These are phyloP conservation scores for Obelidium mucronatum DNA, from an alignment of 192 early-diverging fungal genomes.

Conservation along the genomic window DNA sequence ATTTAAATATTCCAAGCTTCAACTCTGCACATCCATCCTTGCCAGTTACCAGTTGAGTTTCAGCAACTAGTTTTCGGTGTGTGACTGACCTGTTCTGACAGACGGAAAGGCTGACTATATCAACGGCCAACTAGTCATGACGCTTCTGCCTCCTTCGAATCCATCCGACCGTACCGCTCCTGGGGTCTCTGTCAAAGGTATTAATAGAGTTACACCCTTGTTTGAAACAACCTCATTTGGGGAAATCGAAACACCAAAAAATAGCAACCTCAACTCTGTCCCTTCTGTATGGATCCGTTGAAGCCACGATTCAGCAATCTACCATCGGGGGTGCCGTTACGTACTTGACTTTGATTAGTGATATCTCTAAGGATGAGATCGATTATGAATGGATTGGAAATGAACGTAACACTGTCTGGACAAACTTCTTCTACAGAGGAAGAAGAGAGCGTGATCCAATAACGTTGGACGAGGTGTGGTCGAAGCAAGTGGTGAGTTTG, in stretches of 20 bases:
- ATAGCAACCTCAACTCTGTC: constrained; percentile 10
- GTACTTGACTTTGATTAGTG: constrained; percentile 7
- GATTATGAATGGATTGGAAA: constrained; percentile 32
- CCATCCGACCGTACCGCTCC: background rate
- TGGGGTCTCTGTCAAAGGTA: constrained; percentile 5
- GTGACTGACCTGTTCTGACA: no score
- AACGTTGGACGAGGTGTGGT: constrained; percentile 20
- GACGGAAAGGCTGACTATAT: constrained; percentile 15
- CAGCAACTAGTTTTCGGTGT: background rate
- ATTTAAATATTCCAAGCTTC: constrained; percentile 13
- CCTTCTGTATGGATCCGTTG: constrained; percentile 33
- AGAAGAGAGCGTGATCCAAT: constrained; percentile 12
- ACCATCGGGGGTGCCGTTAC: constrained; percentile 26
- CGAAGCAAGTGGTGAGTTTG: constrained; percentile 4
- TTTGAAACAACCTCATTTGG: background rate
- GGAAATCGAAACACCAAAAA: background rate
- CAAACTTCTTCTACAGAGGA: constrained; percentile 35
- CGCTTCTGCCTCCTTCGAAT: constrained; percentile 15
- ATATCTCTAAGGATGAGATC: constrained; percentile 21
- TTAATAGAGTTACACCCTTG: no score
- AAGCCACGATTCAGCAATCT: constrained; percentile 26
- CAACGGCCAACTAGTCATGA: constrained; percentile 7
- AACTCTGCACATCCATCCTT: constrained; percentile 1
- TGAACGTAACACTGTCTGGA: constrained; percentile 20
- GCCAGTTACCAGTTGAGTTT: background rate